phyloP scores from a whole-genome alignment of 2,329 filamentous ascomycete species.

The Calonectria hawksworthii region DNA sequence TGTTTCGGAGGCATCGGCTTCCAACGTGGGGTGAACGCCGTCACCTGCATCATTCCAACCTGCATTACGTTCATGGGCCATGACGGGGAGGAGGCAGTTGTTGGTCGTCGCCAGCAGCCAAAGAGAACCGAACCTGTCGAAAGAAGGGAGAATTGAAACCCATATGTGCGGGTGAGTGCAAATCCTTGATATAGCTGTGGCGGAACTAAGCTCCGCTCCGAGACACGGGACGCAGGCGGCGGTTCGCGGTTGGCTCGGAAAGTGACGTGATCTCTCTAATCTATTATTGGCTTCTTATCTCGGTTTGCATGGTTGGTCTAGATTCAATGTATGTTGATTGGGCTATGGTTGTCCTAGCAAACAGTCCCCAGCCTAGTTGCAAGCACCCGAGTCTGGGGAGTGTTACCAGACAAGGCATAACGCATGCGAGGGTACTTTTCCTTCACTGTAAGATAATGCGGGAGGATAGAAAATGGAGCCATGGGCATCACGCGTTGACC shows the following conservation, averaged over 20 bases:
- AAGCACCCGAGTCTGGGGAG: too few relatives aligned
- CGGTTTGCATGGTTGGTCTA: neutral
- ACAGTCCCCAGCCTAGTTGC: neutral
- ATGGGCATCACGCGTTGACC: neutral
- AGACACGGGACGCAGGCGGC: neutral
- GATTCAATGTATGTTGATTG: neutral
- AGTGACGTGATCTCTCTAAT: neutral
- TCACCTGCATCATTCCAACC: neutral
- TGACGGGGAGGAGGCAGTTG: neutral
- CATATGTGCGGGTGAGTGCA: neutral
- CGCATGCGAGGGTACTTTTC: neutral
- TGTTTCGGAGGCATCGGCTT: neutral
- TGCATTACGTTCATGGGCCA: neutral
- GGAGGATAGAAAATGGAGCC: neutral
- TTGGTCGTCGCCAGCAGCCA: too few relatives aligned
- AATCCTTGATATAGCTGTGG: neutral
- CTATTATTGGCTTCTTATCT: neutral
- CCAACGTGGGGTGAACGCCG: neutral
- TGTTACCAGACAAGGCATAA: neutral
- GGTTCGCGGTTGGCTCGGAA: neutral
- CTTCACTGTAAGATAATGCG: neutral
- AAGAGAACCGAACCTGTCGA: too few relatives aligned
- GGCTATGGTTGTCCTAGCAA: neutral
- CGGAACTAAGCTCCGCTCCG: neutral
- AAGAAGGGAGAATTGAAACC: neutral